Evolutionary conservation across 768 basidiomycete genomes (phyloP), one percentile per base, ranked within the genome.

Genomic region (Kwoniella pini): DNA sequence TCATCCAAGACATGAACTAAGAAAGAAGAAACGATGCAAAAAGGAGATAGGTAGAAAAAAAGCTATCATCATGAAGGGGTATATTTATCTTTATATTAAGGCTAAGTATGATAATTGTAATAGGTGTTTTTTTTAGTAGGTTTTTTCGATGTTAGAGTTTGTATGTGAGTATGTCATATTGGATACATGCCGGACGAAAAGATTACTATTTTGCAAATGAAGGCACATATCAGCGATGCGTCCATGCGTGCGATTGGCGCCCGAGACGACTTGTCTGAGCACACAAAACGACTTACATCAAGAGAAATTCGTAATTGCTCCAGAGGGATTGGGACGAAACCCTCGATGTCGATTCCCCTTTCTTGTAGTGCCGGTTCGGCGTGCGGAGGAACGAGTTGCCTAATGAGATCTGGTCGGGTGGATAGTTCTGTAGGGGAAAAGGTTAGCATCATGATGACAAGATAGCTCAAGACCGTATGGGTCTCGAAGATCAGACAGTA

Each of bases 311-410:
- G 87, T 81, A 97, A 81, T 80, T 96, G 87, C 78, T 98, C 94
- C 80, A 93, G 82, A 79, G 95, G 93, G 88, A 97, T 95, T 79
- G 96, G 96, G 80, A 88, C 88, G 82, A 97, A 98, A 67, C 85
- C 86, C 75, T 94, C 87, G 79, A 97, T 80, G 78, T 88, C 85
- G 81, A 97, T 90, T 46, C 86, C 86, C 80, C 90, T 86, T 67
- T 85, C 87, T 80, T 84, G 85, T 79, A 99, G 85, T 83, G 91
- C 91, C 67, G 86, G 81, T 84, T 97, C 92, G 80, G 87, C 88
- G 81, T 91, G 87, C 70, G 85, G 81, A 54, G 96, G 96, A 57
- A 98, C 92, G 54, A 99, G 86, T 81, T 87, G 86, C 67, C 86
- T 87, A 80, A 89, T 95, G 71, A 99, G 81, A 77, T 97, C 96